Evolutionary conservation across 1,284 basidiomycete genomes (phyloP), one percentile per base, ranked within the genome.

Genomic region (Austroboletus niveus): DNA sequence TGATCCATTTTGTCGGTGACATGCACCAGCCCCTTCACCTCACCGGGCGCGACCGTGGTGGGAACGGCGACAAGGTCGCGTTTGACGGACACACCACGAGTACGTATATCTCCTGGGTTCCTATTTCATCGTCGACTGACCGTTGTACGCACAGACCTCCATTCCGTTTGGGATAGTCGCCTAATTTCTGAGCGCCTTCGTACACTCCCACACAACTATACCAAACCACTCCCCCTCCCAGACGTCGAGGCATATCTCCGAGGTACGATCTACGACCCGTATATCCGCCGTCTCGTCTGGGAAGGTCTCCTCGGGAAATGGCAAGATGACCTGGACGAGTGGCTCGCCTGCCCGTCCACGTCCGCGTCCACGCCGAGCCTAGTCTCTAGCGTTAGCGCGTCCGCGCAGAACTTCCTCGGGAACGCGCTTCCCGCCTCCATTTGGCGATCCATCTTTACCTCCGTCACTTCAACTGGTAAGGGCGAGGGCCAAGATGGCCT

Each of bases 1-100:
- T 98, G 45, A 81, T 94, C 35, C 94, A 98, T 66, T 94, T 93
- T 57, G 55, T 95, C 9, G 94, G 94, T 1, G 94, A 97, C 65
- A 76, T 95, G 76, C 94, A 96, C 64, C 87, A 89, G 79, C 94
- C 94, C 9, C 74, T 97, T 46, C 94, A 98, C 68, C 78, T 97
- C 40, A 89, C 89, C 0, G 92, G 92, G 3, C 76, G 92, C 15
- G 85, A 91, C 57, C 78, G 87, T 31, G 94, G 94, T 3, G 94
- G 94, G 2, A 97, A 97, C 63, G 80, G 80, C 22, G 78, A 77
- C 55, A 82, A 82, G 60, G 88, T 93, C 30, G 62, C 71, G 11
- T 93, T 89, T 64, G 87, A 86, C 58, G 81, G 81, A 0, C 75
- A 86, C 20, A 66, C 78, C 42, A 85, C 85, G 3, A 89, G 85